Base-by-base conservation (phyloP, 805 yeast species). In the Ogataea dorogensis region DNA sequence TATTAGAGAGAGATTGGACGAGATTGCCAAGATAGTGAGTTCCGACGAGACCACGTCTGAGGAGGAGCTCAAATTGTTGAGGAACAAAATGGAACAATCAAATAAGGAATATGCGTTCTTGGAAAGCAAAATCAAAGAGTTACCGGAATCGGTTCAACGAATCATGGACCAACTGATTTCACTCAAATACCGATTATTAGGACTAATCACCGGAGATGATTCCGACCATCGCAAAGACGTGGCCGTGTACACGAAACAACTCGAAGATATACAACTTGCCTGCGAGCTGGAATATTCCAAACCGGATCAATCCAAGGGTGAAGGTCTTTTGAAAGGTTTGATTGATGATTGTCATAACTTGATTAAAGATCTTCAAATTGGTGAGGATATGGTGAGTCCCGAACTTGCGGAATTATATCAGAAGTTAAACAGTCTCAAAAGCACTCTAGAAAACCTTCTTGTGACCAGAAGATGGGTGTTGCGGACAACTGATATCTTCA, bases 391-490 rank as follows among this genome's bases (percentile, higher is more conserved):
- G 45, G 59, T 74, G 28, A 80, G 73, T 48, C 67, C 73, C 9
- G 61, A 70, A 33, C 69, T 85, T 36, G 65, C 68, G 32, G 75
- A 75, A 12, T 68, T 84, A 18, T 89, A 85, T 61, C 70, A 75
- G 31, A 70, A 75, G 40, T 67, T 93, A 47, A 65, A 75, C 19
- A 75, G 72, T 28, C 70, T 87, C 49, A 86, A 87, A 58, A 70
- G 77, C 16, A 80, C 81, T 13, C 70, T 93, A 43, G 96, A 86
- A 50, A 86, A 86, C 48, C 67, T 93, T 44, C 70, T 91, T 50
- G 78, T 93, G 28, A 93, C 98, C 3, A 80, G 96, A 61, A 76
- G 98, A 59, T 93, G 99, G 99, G 91, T 98, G 2, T 68, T 93
- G 65, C 77, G 99, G 54, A 96, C 89, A 54, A 93, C 98, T 0